Conservation (phyloP, 768 basidiomycete species). For the Boletales sp. region DNA sequence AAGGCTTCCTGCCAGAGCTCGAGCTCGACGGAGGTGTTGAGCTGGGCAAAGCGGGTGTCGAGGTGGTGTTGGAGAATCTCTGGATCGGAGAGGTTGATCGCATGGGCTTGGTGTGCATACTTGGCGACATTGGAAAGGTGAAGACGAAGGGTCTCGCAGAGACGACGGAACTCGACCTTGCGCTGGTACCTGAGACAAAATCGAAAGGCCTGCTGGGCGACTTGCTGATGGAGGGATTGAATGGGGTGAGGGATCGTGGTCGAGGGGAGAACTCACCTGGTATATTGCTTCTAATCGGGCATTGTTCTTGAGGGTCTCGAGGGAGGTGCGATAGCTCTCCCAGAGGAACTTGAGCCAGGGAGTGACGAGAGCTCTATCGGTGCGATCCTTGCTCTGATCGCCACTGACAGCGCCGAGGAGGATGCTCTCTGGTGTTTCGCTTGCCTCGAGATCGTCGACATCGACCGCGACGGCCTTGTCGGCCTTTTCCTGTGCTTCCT, state of each 20-base stretch:
- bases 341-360: slow-evolving; percentile 99
- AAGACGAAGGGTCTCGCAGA: slow-evolving; percentile 93
- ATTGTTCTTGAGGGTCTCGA: slow-evolving; percentile 96
- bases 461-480: slow-evolving; percentile 73
- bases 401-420: slow-evolving; percentile 84
- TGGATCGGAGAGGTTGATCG: slow-evolving; percentile 93
- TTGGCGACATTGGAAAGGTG: slow-evolving; percentile 94
- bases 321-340: slow-evolving; percentile 94
- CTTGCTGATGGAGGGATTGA: slow-evolving; percentile 51
- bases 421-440: slow-evolving; percentile 91
- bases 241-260: not conserved
- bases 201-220: slow-evolving; percentile 95
- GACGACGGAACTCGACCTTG: slow-evolving; percentile 94
- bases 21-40: slow-evolving; percentile 94
- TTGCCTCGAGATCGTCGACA: slow-evolving; percentile 93
- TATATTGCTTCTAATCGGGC: slow-evolving; percentile 90
- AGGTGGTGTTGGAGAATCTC: slow-evolving; percentile 95
- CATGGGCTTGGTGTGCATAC: slow-evolving; percentile 89
- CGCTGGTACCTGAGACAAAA: slow-evolving; percentile 93
- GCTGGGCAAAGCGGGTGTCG: slow-evolving; percentile 94
- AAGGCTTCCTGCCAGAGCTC: slow-evolving; percentile 99
- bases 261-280: slow-evolving; percentile 58
- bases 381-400: slow-evolving; percentile 90
- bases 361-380: slow-evolving; percentile 90
- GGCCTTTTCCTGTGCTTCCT: slow-evolving; percentile 83